Percentiles rank a stretch among this genome's conserved stretches.
These are phyloP conservation scores for Xylaria digitata DNA, from an alignment of 2,329 filamentous ascomycete genomes.

Conservation along the genomic window DNA sequence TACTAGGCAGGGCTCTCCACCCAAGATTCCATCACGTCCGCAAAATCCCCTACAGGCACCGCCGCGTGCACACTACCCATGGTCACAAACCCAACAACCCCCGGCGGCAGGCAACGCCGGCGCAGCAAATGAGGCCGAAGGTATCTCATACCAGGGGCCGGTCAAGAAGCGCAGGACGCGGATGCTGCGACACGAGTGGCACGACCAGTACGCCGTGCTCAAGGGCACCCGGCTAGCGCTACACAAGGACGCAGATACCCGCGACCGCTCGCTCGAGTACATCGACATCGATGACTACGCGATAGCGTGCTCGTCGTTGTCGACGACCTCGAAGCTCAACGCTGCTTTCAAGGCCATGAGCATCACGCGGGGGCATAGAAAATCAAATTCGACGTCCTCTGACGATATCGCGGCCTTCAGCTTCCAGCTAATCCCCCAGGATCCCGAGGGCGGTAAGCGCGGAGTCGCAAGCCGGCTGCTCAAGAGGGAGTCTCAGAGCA, in stretches of 20 bases:
- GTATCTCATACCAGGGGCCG: constrained; percentile 80
- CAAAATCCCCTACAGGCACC: constrained; percentile 61
- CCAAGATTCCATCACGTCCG: constrained; percentile 49
- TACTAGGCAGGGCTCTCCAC: constrained; percentile 46
- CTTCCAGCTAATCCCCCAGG: constrained; percentile 85
- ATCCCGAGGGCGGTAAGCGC: constrained; percentile 63
- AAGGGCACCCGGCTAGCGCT: constrained; percentile 79
- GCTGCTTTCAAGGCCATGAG: constrained; percentile 86
- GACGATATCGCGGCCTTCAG: constrained; percentile 76
- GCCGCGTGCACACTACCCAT: constrained; percentile 66
- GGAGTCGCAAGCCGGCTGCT: constrained; percentile 58
- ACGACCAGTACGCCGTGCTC: constrained; percentile 90
- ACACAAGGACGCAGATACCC: constrained; percentile 70
- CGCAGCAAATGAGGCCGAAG: constrained; percentile 56
- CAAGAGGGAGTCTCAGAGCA: constrained; percentile 62
- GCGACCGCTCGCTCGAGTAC: constrained; percentile 75
- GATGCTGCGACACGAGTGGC: constrained; percentile 92
- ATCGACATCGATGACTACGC: constrained; percentile 91
- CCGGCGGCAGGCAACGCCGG: constrained; percentile 42
- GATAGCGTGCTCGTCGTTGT: constrained; percentile 82
- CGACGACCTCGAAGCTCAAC: constrained; percentile 81
- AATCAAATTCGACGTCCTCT: constrained; percentile 57
- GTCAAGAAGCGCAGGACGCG: constrained; percentile 95
- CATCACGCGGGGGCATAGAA: constrained; percentile 59
- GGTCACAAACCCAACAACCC: constrained; percentile 59